Conservation (phyloP, 2,329 filamentous ascomycete species). For the Alternaria dauci region DNA sequence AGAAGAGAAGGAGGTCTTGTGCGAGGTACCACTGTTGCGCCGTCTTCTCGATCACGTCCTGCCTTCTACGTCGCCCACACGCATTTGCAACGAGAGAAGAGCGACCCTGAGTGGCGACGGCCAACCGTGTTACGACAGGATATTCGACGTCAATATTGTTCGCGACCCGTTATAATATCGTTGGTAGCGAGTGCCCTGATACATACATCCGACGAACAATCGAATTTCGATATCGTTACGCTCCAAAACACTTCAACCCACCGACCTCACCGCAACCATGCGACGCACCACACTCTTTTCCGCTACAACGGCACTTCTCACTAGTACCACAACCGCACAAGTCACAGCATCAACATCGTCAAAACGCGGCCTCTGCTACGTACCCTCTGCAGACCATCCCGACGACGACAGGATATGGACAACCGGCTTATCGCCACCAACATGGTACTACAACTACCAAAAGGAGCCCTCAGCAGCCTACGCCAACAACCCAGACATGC, state of each 20-base stretch:
- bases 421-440: constrained; percentile 65
- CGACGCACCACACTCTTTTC: constrained; percentile 6
- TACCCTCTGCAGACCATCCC: constrained; percentile 63
- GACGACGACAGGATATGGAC: constrained; percentile 73
- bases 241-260: neutral
- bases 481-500: constrained; percentile 56
- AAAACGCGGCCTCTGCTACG: constrained; percentile 78
- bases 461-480: constrained; percentile 64
- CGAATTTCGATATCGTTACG: neutral
- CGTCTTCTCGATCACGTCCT: neutral
- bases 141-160: neutral
- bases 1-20: neutral
- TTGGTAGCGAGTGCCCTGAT: neutral
- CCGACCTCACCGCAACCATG: constrained; percentile 8
- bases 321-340: constrained; percentile 22
- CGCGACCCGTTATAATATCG: neutral
- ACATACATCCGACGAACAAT: neutral
- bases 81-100: neutral
- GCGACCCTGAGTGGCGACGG: neutral
- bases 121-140: neutral
- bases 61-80: neutral
- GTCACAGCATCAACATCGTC: constrained; percentile 55
- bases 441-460: constrained; percentile 88
- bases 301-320: constrained; percentile 11
- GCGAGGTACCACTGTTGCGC: neutral